A percentile compares a stretch with the other conserved stretches of the same genome.
These are phyloP conservation scores for Chlorella ohadii DNA, from an alignment of 139 green algal genomes.

Conservation along the genomic window DNA sequence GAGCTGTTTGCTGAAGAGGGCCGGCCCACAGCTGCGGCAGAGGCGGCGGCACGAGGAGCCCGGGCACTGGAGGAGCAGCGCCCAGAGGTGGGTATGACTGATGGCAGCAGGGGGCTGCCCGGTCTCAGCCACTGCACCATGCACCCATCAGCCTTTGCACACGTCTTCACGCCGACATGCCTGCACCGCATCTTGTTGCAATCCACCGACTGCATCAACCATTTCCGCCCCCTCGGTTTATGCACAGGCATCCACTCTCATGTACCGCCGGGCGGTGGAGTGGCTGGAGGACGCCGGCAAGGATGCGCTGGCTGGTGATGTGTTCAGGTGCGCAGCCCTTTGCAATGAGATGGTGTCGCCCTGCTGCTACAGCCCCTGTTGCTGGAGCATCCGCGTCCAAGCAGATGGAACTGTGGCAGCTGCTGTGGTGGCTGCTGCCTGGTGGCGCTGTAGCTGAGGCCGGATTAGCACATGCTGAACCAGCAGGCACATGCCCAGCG, in stretches of 20 bases:
- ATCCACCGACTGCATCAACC: too few species aligned
- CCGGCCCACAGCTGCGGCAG: constrained; percentile 61
- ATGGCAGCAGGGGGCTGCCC: too few species aligned
- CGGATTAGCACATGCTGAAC: too few species aligned
- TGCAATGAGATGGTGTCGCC: too few species aligned
- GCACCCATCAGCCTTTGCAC: too few species aligned
- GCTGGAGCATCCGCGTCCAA: too few species aligned
- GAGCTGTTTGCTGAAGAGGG: constrained; percentile 63
- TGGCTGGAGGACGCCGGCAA: constrained; percentile 65
- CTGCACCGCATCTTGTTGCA: too few species aligned
- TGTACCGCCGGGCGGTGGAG: constrained; percentile 57
- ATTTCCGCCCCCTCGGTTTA: not conserved
- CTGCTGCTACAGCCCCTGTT: too few species aligned
- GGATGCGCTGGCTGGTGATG: constrained; percentile 55
- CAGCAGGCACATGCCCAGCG: too few species aligned
- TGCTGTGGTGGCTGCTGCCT: not conserved
- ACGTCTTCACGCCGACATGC: too few species aligned
- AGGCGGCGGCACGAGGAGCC: constrained; percentile 68
- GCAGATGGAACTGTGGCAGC: too few species aligned
- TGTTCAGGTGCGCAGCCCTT: constrained; percentile 44
- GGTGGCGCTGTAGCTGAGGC: not conserved
- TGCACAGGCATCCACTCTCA: not conserved
- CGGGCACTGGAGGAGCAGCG: constrained; percentile 63
- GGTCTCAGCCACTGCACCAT: too few species aligned
- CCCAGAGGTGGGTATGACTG: constrained; percentile 42